Conservation (phyloP, 768 basidiomycete genomes). For the Nidula microcarpa region DNA sequence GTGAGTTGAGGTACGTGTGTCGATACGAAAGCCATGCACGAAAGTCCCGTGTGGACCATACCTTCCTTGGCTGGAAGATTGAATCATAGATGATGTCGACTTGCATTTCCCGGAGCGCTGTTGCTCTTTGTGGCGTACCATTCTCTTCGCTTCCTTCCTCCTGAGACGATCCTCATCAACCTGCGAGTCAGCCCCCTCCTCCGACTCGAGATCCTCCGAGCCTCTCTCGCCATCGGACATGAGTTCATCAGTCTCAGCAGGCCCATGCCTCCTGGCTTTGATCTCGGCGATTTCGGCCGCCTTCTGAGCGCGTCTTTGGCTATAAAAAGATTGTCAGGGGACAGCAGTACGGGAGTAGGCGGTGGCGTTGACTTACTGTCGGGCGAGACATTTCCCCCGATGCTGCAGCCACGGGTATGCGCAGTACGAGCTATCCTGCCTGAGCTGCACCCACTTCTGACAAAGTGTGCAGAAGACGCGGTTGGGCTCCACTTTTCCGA, state of each 20-base stretch:
- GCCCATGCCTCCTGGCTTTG: slow-evolving; percentile 25
- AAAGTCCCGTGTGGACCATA: slow-evolving; percentile 1
- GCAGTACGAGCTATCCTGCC: slow-evolving; percentile 77
- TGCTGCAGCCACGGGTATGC: slow-evolving; percentile 84
- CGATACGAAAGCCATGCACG: not conserved
- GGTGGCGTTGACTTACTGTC: slow-evolving; percentile 47
- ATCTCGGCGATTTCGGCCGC: slow-evolving; percentile 48
- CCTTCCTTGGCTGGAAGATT: slow-evolving; percentile 4
- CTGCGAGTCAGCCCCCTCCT: slow-evolving; percentile 21
- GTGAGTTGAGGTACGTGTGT: slow-evolving; percentile 1
- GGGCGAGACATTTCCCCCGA: slow-evolving; percentile 68
- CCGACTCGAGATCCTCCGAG: slow-evolving; percentile 25
- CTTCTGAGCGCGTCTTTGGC: slow-evolving; percentile 56
- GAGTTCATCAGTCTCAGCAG: slow-evolving; percentile 21
- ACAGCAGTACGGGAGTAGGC: slow-evolving; percentile 1
- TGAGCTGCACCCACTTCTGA: slow-evolving; percentile 78
- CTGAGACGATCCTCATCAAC: slow-evolving; percentile 16
- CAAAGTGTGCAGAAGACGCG: slow-evolving; percentile 74
- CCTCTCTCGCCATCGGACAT: slow-evolving; percentile 17
- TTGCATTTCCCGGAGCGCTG: slow-evolving; percentile 4
- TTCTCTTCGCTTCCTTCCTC: slow-evolving; percentile 9
- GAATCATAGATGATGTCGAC: slow-evolving; percentile 1
- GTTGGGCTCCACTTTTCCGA: slow-evolving; percentile 70
- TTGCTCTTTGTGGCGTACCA: slow-evolving; percentile 4
- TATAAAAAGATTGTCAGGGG: slow-evolving; percentile 14